phyloP scores from a whole-genome alignment of 1,284 basidiomycete genomes.

The Cutaneotrichosporon sp. region DNA sequence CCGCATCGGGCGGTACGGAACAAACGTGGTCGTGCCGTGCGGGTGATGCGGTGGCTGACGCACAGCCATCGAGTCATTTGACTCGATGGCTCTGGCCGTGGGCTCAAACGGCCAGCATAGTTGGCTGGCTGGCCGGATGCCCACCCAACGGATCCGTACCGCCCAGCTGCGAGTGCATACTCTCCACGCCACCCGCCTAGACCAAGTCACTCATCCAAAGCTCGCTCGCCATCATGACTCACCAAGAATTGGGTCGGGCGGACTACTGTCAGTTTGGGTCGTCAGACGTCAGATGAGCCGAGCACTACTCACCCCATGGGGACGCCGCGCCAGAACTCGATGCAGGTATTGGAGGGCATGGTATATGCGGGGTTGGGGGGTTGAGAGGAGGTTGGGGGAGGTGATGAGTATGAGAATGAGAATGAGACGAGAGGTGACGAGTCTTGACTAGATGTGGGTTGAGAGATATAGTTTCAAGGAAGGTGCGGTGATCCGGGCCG shows the following conservation, averaged over 20 bases:
- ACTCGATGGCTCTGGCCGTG: no score
- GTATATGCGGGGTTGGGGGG: no score
- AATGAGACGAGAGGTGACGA: neutral
- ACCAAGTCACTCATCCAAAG: neutral
- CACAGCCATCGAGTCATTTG: no score
- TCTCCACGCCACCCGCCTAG: neutral
- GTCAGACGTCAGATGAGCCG: no score
- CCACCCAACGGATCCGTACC: no score
- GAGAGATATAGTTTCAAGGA: neutral
- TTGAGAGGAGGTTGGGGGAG: no score
- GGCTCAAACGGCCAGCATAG: no score
- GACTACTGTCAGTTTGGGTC: slow-evolving; percentile 6
- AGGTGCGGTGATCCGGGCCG: slow-evolving; percentile 7
- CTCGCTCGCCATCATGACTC: slow-evolving; percentile 17
- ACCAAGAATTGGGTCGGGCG: slow-evolving; percentile 32
- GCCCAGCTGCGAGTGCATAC: neutral
- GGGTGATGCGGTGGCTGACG: no score
- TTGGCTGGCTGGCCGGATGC: no score
- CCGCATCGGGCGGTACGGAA: no score
- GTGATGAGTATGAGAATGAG: neutral
- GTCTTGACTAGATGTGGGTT: neutral
- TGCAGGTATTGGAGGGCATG: neutral
- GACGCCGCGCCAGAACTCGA: slow-evolving; percentile 9
- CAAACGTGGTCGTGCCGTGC: no score
- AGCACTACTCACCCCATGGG: slow-evolving; percentile 11